Percentiles rank a stretch among this genome's conserved stretches.
Evolutionary conservation across 352 stramenopile species (phyloP).

Genomic region (Pythium guiyangense): DNA sequence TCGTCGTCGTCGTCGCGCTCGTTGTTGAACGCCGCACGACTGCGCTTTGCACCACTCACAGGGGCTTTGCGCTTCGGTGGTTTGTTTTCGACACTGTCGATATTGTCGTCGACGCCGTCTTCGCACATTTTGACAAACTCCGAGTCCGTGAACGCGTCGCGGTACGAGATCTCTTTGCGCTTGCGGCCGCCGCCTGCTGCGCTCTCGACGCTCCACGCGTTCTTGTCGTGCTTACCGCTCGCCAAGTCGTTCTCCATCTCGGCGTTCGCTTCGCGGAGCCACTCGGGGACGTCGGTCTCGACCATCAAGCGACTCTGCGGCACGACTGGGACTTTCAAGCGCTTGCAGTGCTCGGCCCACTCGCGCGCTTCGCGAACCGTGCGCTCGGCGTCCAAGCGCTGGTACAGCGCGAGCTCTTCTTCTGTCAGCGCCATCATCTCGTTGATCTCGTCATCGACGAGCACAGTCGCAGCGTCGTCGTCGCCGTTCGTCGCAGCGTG

Average conservation of each 20-base stretch:
- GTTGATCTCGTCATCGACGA: constrained; percentile 86
- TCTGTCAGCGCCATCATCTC: constrained; percentile 89
- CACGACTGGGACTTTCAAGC: constrained; percentile 32
- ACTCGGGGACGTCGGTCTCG: constrained; percentile 65
- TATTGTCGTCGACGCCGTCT: constrained; percentile 57
- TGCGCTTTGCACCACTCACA: constrained; percentile 28
- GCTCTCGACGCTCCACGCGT: constrained; percentile 61
- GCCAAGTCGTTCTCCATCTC: constrained; percentile 54
- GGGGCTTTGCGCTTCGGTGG: constrained; percentile 10
- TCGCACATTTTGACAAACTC: constrained; percentile 88
- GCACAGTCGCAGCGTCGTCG: constrained; percentile 56
- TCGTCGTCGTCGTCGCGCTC: neutral
- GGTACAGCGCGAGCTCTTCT: constrained; percentile 77
- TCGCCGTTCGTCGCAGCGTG: constrained; percentile 53
- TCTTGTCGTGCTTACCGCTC: constrained; percentile 48
- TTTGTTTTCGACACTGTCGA: constrained; percentile 1
- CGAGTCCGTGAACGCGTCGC: constrained; percentile 80
- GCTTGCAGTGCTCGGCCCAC: constrained; percentile 68
- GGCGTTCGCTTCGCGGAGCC: constrained; percentile 68
- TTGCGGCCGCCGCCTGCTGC: constrained; percentile 38
- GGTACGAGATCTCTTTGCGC: constrained; percentile 84
- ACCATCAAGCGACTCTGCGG: constrained; percentile 62
- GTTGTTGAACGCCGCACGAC: constrained; percentile 12
- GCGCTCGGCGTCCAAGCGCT: constrained; percentile 64
- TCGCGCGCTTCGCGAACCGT: constrained; percentile 54